Base-by-base conservation (phyloP, 805 yeast species). In the Candida germanica region DNA sequence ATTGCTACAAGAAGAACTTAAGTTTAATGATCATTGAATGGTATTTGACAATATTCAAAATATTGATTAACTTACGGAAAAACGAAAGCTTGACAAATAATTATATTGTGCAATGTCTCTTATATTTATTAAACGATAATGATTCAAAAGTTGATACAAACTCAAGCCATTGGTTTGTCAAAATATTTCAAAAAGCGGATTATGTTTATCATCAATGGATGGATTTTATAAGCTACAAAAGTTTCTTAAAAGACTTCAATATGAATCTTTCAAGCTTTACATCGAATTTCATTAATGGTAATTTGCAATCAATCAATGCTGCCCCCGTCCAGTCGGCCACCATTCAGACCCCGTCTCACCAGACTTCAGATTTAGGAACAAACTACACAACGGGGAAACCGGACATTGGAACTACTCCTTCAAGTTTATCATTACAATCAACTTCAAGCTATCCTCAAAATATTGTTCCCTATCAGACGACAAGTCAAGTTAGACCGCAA, bases 21-120 rank as follows among this genome's bases (percentile, higher is more conserved):
- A 48, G 40, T 29, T 44, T 57, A 19, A 53, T 66, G 38, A 52
- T 66, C 18, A 56, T 73, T 28, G 77, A 74, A 33, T 71, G 71
- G 59, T 72, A 70, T 44, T 47, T 75, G 29, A 57, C 69, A 3
- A 48, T 73, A 46, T 55, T 69, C 23, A 66, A 74, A 49, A 53
- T 73, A 1, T 58, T 75, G 46, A 54, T 61, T 35, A 59, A 40
- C 18, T 23, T 42, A 10, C 41, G 35, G 18, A 41, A 42, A 14
- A 35, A 36, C 20, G 47, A 49, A 15, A 27, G 43, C 11, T 47
- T 48, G 29, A 44, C 45, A 27, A 51, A 54, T 29, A 60, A 53
- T 39, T 56, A 48, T 26, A 54, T 58, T 12, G 44, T 61, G 15
- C 65, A 58, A 31, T 50, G 57, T 25, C 43, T 61, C 18, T 36